Base-by-base conservation (phyloP, 306 rosid species). In the Trichosanthes cucumerina region DNA sequence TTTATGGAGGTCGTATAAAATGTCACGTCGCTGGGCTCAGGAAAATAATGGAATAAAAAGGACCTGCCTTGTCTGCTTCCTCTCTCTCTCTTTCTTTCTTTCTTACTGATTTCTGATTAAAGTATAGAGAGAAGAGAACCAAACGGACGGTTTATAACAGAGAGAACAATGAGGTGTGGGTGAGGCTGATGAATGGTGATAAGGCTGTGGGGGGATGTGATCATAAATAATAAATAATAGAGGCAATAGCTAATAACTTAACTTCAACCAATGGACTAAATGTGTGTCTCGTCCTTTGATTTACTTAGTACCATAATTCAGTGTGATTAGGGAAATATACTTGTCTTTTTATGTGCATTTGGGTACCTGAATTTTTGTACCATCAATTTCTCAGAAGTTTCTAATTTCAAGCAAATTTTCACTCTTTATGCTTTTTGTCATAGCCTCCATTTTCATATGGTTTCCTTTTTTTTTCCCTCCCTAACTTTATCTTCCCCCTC, bases 21-120 rank as follows among this genome's bases (percentile, higher is more conserved):
- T 74, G 78, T 74, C 78, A 74, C 78, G 63, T 74, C 78, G 59
- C 60, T 74, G 63, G 77, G 78, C 62, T 52, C 63, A 74, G 62
- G 60, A 74, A 74, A 74, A 74, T 74, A 74, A 74, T 74, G 78
- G 78, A 74, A 74, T 50, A 50, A 74, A 73, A 74, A 74, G 78
- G 78, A 74, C 78, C 78, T 74, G 78, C 78, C 44, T 74, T 74
- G 44, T 74, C 78, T 73, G 78, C 21, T 50, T 74, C 59, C n/a
- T n/a, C n/a, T n/a, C n/a, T n/a, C 56, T 23, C 21, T 28, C 76
- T 26, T 43, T 21, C 34, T 70, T 44, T 70, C 41, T 50, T 49
- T 50, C 78, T n/a, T n/a, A n/a, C n/a, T n/a, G n/a, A n/a, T n/a
- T n/a, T n/a, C n/a, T 52, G 44, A 74, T 50, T 46, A 73, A 73